A percentile compares a stretch with the other conserved stretches of the same genome.
Evolutionary conservation across 2,329 filamentous ascomycete genomes (phyloP).

Genomic region (Paecilomyces formosus): DNA sequence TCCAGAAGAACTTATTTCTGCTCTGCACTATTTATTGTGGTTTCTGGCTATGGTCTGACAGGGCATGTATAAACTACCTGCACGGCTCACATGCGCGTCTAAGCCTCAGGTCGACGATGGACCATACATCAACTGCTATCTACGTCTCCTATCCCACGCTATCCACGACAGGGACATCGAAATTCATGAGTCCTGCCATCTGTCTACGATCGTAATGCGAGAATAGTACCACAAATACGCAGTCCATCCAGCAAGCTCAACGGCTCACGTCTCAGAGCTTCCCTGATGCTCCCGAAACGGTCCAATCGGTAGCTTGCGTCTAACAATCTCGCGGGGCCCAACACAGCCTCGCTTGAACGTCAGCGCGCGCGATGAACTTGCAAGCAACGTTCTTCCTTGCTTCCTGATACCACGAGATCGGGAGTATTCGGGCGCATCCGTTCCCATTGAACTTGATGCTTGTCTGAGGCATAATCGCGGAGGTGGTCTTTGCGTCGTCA

Average conservation of each 20-base stretch:
- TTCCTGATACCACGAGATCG: not conserved
- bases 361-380: not conserved
- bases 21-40: not conserved
- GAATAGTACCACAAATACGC: not conserved
- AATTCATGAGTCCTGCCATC: not conserved
- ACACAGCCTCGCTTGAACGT: not conserved
- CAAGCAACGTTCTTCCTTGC: not conserved
- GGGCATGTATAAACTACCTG: not conserved
- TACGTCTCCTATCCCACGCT: not conserved
- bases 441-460: not conserved
- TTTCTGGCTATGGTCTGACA: not conserved
- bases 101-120: not conserved
- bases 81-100: not conserved
- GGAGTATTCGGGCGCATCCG: not conserved
- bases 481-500: not conserved
- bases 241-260: not conserved
- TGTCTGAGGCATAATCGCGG: not conserved
- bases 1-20: not conserved
- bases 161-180: not conserved
- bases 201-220: not conserved
- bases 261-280: not conserved
- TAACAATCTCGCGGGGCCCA: not conserved
- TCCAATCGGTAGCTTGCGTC: not conserved
- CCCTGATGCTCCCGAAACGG: not conserved
- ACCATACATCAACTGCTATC: not conserved